phyloP scores from a whole-genome alignment of 2,329 filamentous ascomycete species.

The Thielaviopsis populi region DNA sequence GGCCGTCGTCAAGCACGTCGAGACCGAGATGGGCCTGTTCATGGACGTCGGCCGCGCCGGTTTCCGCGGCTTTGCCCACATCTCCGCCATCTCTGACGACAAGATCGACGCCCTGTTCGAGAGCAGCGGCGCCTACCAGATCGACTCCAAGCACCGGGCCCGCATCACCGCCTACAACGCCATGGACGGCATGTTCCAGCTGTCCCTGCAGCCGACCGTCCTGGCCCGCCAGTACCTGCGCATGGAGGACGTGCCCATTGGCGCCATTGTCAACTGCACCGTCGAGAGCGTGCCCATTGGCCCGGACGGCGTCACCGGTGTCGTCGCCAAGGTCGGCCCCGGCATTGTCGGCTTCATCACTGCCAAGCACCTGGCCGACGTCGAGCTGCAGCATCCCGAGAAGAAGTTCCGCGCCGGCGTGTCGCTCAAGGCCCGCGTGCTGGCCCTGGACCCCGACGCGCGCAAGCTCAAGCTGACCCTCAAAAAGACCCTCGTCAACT shows the following conservation, averaged over 20 bases:
- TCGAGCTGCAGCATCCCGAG: conserved; percentile 78
- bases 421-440: conserved; percentile 68
- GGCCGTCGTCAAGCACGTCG: conserved; percentile 66
- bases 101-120: conserved; percentile 74
- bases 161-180: conserved; percentile 77
- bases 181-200: conserved; percentile 68
- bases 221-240: conserved; percentile 80
- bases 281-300: conserved; percentile 75
- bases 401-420: conserved; percentile 87
- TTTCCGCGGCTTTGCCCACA: conserved; percentile 79
- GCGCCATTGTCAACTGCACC: conserved; percentile 63
- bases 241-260: conserved; percentile 77
- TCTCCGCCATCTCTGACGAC: conserved; percentile 79
- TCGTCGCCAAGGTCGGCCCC: conserved; percentile 73
- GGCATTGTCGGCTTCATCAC: conserved; percentile 80
- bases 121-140: conserved; percentile 59
- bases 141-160: conserved; percentile 63
- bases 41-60: conserved; percentile 49
- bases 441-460: conserved; percentile 63
- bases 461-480: conserved; percentile 73
- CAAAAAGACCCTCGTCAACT: conserved; percentile 90
- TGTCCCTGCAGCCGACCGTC: conserved; percentile 70
- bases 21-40: conserved; percentile 68
- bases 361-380: conserved; percentile 76
- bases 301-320: conserved; percentile 59